Evolutionary conservation across 345 rosid genomes (phyloP), one percentile per base, ranked within the genome.

Genomic region (Punica granatum): DNA sequence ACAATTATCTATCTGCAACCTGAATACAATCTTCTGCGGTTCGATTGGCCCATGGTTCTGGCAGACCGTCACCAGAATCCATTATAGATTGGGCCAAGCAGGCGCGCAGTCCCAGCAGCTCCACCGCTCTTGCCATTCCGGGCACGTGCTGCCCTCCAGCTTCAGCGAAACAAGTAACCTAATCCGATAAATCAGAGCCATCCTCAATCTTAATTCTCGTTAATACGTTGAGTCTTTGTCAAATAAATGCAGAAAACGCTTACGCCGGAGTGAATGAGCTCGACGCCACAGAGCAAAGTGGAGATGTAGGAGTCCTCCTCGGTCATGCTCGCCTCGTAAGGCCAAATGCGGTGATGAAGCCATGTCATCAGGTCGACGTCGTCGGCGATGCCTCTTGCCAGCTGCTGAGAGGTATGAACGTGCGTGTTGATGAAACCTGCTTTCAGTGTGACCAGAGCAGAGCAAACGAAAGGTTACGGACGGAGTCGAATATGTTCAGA

Each of bases 91-190:
- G 70, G 11, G 82, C 74, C 70, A 85, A 81, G 53, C 94, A 88
- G 0, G 94, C 94, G 16, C 90, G 83, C 42, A 88, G 66, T 19
- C 94, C 94, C 33, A 88, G 76, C 72, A 74, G 61, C 75, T 80
- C 84, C 67, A 84, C 94, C 0, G 90, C 90, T 62, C 76, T 77
- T 49, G 87, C 93, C 89, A 88, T 85, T 67, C 77, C 88, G 15
- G 79, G 64, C 30, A 85, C 85, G 37, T 85, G 85, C 72, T 84
- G 93, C 44, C 90, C 94, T 70, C 94, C 94, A 0, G 90, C 94
- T 76, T 88, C 90, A 33, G 94, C 90, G 70, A 85, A 84, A 80
- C 94, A 88, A 6, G 94, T 84, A 28, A 86, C 87, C 94, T 88
- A 44, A 39, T 65, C 21, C 61, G 65, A 67, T 7, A 10, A 73